phyloP scores from a whole-genome alignment of 106 monocot species.

The Dactylorhiza incarnata region DNA sequence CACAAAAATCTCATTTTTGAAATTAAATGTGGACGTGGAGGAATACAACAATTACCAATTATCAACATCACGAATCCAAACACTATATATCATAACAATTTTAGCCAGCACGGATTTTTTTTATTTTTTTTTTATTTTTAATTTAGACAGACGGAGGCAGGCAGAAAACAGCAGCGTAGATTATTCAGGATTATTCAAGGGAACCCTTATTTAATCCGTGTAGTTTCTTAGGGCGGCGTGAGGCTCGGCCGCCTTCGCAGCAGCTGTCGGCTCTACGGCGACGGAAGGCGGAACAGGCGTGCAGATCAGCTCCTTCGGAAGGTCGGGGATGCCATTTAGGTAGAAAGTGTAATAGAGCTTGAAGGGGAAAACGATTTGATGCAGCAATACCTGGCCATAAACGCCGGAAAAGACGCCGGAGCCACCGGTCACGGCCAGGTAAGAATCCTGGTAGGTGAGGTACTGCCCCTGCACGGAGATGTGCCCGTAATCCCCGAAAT shows the following conservation, averaged over 20 bases:
- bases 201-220: slow-evolving; percentile 18
- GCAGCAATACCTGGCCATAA: slow-evolving; percentile 40
- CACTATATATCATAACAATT: too few relatives aligned
- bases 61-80: too few relatives aligned
- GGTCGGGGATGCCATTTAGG: slow-evolving; percentile 45
- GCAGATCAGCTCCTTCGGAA: slow-evolving; percentile 42
- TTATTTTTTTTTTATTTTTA: too few relatives aligned
- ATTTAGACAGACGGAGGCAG: too few relatives aligned
- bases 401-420: slow-evolving; percentile 41
- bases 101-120: too few relatives aligned
- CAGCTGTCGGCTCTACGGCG: slow-evolving; percentile 21
- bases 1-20: too few relatives aligned
- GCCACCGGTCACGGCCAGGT: slow-evolving; percentile 21
- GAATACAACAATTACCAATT: too few relatives aligned
- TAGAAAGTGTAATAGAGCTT: slow-evolving; percentile 66
- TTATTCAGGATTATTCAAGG: too few relatives aligned
- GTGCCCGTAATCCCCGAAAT: slow-evolving; percentile 66
- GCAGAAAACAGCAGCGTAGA: too few relatives aligned
- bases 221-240: slow-evolving; percentile 37
- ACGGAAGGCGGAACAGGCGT: slow-evolving; percentile 25
- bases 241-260: slow-evolving; percentile 29
- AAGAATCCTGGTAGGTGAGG: slow-evolving; percentile 18
- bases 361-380: slow-evolving; percentile 42
- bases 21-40: too few relatives aligned
- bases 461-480: slow-evolving; percentile 39